Evolutionary conservation across 352 stramenopile species (phyloP).

Genomic region (Achlya hypogyna): DNA sequence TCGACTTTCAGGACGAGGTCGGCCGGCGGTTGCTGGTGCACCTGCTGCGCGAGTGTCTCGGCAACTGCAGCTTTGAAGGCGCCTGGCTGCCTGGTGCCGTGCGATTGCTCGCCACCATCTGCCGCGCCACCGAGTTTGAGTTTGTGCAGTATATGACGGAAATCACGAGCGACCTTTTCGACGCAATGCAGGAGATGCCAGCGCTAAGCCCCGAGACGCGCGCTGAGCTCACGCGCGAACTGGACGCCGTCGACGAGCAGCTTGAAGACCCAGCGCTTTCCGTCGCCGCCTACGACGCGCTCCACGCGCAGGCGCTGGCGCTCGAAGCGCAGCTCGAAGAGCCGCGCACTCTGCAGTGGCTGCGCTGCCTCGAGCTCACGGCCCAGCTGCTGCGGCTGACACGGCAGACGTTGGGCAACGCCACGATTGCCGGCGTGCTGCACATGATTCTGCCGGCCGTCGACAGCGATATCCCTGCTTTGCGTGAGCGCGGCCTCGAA

Average conservation of each 20-base stretch:
- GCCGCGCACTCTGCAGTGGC: constrained; percentile 50
- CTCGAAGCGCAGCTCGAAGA: constrained; percentile 63
- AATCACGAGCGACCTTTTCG: constrained; percentile 70
- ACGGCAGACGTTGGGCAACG: constrained; percentile 42
- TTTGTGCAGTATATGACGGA: constrained; percentile 72
- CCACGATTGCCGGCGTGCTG: constrained; percentile 51
- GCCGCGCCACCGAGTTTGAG: constrained; percentile 41
- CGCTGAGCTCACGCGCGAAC: constrained; percentile 39
- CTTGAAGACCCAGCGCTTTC: constrained; percentile 51
- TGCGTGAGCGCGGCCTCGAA: constrained; percentile 64
- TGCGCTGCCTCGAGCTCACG: constrained; percentile 66
- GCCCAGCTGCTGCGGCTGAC: constrained; percentile 65
- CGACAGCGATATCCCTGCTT: constrained; percentile 59
- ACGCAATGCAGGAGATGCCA: constrained; percentile 39
- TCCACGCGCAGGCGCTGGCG: constrained; percentile 55
- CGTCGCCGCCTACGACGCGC: constrained; percentile 37
- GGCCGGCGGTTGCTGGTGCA: constrained; percentile 60
- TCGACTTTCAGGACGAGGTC: constrained; percentile 78
- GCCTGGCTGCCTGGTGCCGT: constrained; percentile 32
- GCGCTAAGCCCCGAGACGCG: constrained; percentile 23
- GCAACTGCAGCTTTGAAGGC: constrained; percentile 44
- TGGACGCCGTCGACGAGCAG: constrained; percentile 51
- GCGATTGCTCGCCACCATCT: constrained; percentile 29
- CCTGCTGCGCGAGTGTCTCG: constrained; percentile 44
- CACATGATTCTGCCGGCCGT: constrained; percentile 70